A percentile compares a stretch with the other conserved stretches of the same genome.
Evolutionary conservation across 2,329 filamentous ascomycete genomes (phyloP).

Genomic region (Bisporella sp.): DNA sequence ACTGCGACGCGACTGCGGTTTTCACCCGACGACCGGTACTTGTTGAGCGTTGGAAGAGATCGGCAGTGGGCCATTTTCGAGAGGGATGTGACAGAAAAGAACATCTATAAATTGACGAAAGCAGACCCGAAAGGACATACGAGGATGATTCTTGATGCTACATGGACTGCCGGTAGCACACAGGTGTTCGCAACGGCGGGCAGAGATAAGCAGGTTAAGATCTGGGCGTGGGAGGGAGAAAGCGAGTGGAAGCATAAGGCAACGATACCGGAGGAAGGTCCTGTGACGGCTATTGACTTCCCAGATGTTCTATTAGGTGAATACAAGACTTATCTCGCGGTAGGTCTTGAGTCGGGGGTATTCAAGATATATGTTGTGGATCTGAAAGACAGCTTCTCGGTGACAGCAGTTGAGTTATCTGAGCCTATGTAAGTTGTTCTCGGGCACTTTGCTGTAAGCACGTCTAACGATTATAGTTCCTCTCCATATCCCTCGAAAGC

Average conservation of each 20-base stretch:
- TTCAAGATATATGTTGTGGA: slow-evolving; percentile 21
- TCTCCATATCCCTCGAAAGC: slow-evolving; percentile 34
- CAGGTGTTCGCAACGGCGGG: slow-evolving; percentile 77
- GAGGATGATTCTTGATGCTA: slow-evolving; percentile 84
- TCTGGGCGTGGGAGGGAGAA: slow-evolving; percentile 46
- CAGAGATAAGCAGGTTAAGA: slow-evolving; percentile 75
- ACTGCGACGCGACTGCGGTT: slow-evolving; percentile 82
- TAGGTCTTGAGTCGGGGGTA: slow-evolving; percentile 45
- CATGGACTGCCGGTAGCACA: slow-evolving; percentile 58
- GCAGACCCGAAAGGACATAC: slow-evolving; percentile 79
- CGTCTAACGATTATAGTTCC: slow-evolving; percentile 29
- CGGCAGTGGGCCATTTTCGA: slow-evolving; percentile 84
- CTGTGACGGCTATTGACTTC: slow-evolving; percentile 70
- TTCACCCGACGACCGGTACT: slow-evolving; percentile 61
- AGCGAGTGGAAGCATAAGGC: slow-evolving; percentile 34
- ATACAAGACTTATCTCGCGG: slow-evolving; percentile 38
- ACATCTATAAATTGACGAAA: slow-evolving; percentile 49
- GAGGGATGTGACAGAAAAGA: slow-evolving; percentile 32
- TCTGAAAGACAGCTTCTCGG: slow-evolving; percentile 21
- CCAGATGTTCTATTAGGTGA: slow-evolving; percentile 29
- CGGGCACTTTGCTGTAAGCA: background rate
- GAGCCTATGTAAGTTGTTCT: slow-evolving; percentile 16
- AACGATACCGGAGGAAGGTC: slow-evolving; percentile 42
- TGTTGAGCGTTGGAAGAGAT: slow-evolving; percentile 87
- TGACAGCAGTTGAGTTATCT: slow-evolving; percentile 12